phyloP scores from a whole-genome alignment of 176 grass and related monocot species.

The Juncus inflexus region DNA sequence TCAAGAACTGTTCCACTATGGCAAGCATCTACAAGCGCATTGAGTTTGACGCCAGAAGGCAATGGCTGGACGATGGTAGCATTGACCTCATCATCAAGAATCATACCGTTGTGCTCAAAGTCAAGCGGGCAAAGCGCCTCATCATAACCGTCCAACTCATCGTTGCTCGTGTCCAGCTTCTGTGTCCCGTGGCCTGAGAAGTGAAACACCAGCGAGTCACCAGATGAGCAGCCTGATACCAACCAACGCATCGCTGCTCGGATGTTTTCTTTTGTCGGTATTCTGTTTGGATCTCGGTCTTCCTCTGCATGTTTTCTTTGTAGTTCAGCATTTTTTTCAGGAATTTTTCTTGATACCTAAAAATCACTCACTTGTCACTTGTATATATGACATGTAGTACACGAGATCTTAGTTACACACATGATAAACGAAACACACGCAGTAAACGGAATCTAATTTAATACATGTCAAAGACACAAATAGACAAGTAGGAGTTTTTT shows the following conservation, averaged over 20 bases:
- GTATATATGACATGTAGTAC: neutral
- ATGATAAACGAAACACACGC: neutral
- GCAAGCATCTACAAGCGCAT: slow-evolving; percentile 79
- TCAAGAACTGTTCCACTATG: slow-evolving; percentile 92
- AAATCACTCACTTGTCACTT: neutral
- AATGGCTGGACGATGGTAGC: slow-evolving; percentile 58
- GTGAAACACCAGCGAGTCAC: slow-evolving; percentile 83
- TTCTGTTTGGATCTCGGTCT: slow-evolving; percentile 28
- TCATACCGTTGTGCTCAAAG: slow-evolving; percentile 50
- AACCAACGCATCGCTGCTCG: slow-evolving; percentile 72
- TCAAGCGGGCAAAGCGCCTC: slow-evolving; percentile 82
- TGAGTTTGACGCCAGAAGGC: slow-evolving; percentile 50
- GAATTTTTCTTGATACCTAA: too few relatives aligned
- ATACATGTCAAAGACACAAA: too few relatives aligned
- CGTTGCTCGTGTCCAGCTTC: slow-evolving; percentile 64
- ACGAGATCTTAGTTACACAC: neutral
- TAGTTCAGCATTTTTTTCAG: too few relatives aligned
- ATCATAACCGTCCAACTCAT: slow-evolving; percentile 82
- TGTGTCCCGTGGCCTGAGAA: slow-evolving; percentile 88
- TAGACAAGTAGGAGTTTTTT: too few relatives aligned
- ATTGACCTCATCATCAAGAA: slow-evolving; percentile 82
- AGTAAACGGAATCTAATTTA: neutral
- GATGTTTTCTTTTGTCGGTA: slow-evolving; percentile 63
- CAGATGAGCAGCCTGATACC: slow-evolving; percentile 34
- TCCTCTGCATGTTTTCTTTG: slow-evolving; percentile 32